These are phyloP conservation scores for Colletotrichum graminicola DNA, from an alignment of 2,329 filamentous ascomycete genomes.

Conservation along the genomic window DNA sequence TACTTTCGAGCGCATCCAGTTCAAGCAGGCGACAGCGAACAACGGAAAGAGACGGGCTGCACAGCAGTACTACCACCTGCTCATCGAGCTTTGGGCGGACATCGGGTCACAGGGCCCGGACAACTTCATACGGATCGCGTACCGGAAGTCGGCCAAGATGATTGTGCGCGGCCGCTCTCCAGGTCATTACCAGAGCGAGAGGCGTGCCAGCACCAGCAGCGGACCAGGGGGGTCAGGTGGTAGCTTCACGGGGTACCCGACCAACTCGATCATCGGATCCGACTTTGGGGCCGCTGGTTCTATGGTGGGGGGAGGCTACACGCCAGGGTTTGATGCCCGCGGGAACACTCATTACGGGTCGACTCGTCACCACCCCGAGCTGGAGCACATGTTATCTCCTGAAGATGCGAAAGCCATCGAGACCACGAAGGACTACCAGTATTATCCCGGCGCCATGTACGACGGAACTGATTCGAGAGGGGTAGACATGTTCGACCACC, in stretches of 20 bases:
- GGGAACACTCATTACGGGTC: slow-evolving; percentile 56
- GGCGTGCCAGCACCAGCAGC: slow-evolving; percentile 76
- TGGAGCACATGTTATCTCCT: slow-evolving; percentile 65
- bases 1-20: slow-evolving; percentile 90
- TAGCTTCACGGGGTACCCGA: slow-evolving; percentile 64
- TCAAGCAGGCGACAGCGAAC: slow-evolving; percentile 93
- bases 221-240: slow-evolving; percentile 75
- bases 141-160: slow-evolving; percentile 81
- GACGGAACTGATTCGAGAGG: slow-evolving; percentile 55
- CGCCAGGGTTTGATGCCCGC: slow-evolving; percentile 55
- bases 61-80: slow-evolving; percentile 93
- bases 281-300: slow-evolving; percentile 54
- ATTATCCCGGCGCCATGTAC: slow-evolving; percentile 65
- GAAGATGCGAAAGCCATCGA: slow-evolving; percentile 66
- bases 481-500: slow-evolving; percentile 64
- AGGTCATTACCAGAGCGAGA: slow-evolving; percentile 81
- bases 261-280: slow-evolving; percentile 55
- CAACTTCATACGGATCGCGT: slow-evolving; percentile 78
- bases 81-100: slow-evolving; percentile 85
- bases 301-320: slow-evolving; percentile 56
- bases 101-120: slow-evolving; percentile 63
- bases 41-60: slow-evolving; percentile 91
- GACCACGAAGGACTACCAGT: slow-evolving; percentile 65
- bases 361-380: slow-evolving; percentile 61
- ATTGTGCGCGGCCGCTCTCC: slow-evolving; percentile 89